These are phyloP conservation scores for Raphanus sativus DNA, from an alignment of 345 rosid species.

Conservation along the genomic window DNA sequence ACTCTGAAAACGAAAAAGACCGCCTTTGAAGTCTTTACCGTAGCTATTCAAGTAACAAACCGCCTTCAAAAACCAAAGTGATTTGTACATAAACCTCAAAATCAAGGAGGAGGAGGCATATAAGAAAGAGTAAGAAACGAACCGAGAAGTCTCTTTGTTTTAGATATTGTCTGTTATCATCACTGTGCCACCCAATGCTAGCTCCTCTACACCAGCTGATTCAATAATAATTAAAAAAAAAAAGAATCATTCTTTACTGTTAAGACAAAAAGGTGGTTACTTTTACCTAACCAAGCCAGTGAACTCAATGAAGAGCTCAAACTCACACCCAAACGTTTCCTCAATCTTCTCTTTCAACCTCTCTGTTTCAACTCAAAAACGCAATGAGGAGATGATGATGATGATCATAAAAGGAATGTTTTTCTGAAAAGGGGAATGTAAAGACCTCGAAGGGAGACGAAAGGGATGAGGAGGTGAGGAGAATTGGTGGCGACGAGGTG, in stretches of 20 bases:
- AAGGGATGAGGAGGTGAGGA: conserved; percentile 68
- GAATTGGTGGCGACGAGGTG: conserved; percentile 85
- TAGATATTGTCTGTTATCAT: conserved; percentile 82
- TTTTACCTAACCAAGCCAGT: conserved; percentile 79
- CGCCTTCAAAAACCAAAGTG: conserved; percentile 53
- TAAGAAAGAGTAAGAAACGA: conserved; percentile 10
- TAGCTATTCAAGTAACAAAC: conserved; percentile 88
- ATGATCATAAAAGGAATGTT: conserved; percentile 11
- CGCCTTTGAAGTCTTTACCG: conserved; percentile 72
- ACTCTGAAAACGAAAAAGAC: conserved; percentile 77
- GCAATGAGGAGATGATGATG: not conserved
- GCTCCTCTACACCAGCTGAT: conserved; percentile 88
- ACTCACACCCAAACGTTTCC: conserved; percentile 75
- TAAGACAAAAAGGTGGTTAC: not conserved
- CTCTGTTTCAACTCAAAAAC: conserved; percentile 42
- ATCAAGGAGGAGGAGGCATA: not conserved
- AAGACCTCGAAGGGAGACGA: conserved; percentile 72
- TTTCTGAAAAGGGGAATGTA: not conserved
- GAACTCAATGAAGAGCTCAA: conserved; percentile 79
- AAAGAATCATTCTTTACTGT: not conserved
- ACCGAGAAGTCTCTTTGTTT: conserved; percentile 83
- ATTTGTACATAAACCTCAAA: not conserved
- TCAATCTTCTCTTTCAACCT: conserved; percentile 79
- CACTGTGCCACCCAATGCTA: conserved; percentile 96
- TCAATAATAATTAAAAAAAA: not conserved